Base-by-base conservation (phyloP, 2,329 filamentous ascomycete genomes). In the Fusarium mexicanum region DNA sequence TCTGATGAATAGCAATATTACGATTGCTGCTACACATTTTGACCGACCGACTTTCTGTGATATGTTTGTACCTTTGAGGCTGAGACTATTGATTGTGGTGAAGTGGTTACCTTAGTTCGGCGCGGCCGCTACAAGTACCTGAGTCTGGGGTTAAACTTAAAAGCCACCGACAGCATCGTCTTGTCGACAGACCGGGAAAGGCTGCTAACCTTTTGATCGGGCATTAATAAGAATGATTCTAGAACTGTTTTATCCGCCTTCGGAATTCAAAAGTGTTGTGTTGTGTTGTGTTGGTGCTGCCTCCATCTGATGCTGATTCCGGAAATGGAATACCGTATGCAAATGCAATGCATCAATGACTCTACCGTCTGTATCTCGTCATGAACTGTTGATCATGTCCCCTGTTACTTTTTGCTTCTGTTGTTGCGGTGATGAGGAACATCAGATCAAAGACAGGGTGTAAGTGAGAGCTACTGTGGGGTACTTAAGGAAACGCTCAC, bases 391-490 rank as follows among this genome's bases (percentile, higher is more conserved):
- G 67, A 50, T 59, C 46, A 26, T 24, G 51, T 51, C 57, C 59
- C 60, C 44, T 50, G 37, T 37, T 26, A 37, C 33, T 63, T 29
- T 57, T 31, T 67, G 62, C 57, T 58, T 58, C 57, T 74, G 72
- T 74, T 74, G 72, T 65, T 74, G 57, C 64, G 72, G 72, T 74
- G 70, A 69, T 69, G 66, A 69, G 38, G 33, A 48, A 41, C 51
- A 66, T 70, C 61, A 58, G 61, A 71, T 69, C 68, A 64, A 53
- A 38, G 46, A 48, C 71, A 60, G 41, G 68, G 54, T 73, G 58
- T 74, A 69, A 74, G 72, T 74, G 64, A 57, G 35, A 41, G 60
- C 59, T 72, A 74, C 71, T 47, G 31, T 24, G 5, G 22, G 48
- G 51, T 74, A 74, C 71, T 47, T 41, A 29, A 16, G 7, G 18